Percentiles rank a stretch among this genome's conserved stretches.
phyloP scores from a whole-genome alignment of 441 rosid genomes.

The Jatropha podagrica region DNA sequence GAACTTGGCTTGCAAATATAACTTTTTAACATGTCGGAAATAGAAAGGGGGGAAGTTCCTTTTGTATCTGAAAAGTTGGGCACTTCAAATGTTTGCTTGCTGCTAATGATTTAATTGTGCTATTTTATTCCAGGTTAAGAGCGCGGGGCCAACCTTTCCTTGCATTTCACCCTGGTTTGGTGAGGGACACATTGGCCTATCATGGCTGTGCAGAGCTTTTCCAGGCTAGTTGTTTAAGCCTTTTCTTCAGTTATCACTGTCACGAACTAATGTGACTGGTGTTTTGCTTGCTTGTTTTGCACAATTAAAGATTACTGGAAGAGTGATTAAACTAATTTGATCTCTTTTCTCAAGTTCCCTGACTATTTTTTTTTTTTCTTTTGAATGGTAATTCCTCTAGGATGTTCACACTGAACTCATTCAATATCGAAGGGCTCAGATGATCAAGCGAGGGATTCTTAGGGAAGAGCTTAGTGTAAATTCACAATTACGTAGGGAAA shows the following conservation, averaged over 20 bases:
- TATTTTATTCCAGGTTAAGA: conserved; percentile 59
- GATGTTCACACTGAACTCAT: conserved; percentile 94
- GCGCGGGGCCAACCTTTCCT: conserved; percentile 80
- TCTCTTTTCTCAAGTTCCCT: conserved; percentile 20
- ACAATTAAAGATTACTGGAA: not conserved
- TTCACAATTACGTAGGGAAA: conserved; percentile 65
- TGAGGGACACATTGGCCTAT: conserved; percentile 81
- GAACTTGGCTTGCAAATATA: not conserved
- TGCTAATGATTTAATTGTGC: conserved; percentile 22
- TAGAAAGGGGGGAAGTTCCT: not conserved
- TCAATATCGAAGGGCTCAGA: conserved; percentile 80
- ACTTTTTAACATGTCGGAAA: not conserved
- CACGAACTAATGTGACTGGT: not conserved
- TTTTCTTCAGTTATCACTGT: conserved; percentile 22
- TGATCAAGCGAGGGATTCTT: conserved; percentile 82
- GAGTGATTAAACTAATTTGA: not conserved
- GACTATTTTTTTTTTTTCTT: conserved; percentile 19
- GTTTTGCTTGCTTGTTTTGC: not conserved
- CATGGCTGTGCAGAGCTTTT: conserved; percentile 99
- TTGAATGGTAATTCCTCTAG: conserved; percentile 39
- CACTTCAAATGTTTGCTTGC: conserved; percentile 18
- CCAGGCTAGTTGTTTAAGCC: conserved; percentile 54
- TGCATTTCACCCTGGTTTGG: conserved; percentile 89
- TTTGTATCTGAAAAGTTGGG: not conserved
- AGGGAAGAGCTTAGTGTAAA: conserved; percentile 56